A percentile compares a stretch with the other conserved stretches of the same genome.
phyloP scores from a whole-genome alignment of 2,329 filamentous ascomycete genomes.

The Aspergillus caelatus region DNA sequence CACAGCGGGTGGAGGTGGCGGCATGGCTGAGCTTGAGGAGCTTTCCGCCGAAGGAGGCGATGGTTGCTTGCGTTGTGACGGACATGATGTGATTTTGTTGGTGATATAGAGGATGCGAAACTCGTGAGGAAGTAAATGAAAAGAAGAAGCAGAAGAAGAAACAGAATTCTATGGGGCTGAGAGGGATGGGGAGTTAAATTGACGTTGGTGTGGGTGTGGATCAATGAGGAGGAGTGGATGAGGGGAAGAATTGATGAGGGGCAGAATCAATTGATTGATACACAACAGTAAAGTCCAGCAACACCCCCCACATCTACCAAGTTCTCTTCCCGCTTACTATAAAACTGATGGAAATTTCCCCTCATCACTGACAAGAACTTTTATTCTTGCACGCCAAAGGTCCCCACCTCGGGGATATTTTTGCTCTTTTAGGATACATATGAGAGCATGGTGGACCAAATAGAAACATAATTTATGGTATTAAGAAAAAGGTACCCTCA shows the following conservation, averaged over 20 bases:
- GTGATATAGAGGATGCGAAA: background rate
- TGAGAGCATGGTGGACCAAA: background rate
- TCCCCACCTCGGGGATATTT: constrained; percentile 13
- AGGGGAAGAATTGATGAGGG: background rate
- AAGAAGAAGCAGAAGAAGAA: background rate
- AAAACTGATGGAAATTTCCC: background rate
- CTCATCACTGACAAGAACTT: constrained; percentile 7
- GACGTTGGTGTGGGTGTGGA: background rate
- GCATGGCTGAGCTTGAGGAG: constrained; percentile 91
- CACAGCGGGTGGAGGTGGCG: constrained; percentile 75
- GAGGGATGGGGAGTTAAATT: background rate
- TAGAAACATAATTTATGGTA: background rate
- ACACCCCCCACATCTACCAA: background rate
- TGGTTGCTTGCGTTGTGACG: constrained; percentile 86
- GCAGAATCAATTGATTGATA: background rate
- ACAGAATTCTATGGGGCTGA: constrained; percentile 4
- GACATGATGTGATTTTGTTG: constrained; percentile 58
- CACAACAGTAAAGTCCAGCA: too few relatives aligned
- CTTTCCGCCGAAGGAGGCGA: constrained; percentile 89
- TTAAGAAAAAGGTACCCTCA: background rate
- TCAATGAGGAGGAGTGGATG: background rate
- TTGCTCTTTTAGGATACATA: constrained; percentile 11
- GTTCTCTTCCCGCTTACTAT: background rate
- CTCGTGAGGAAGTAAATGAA: constrained; percentile 8
- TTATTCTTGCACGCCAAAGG: background rate